These are phyloP conservation scores for Cubamyces lactineus DNA, from an alignment of 768 basidiomycete genomes.

Conservation along the genomic window DNA sequence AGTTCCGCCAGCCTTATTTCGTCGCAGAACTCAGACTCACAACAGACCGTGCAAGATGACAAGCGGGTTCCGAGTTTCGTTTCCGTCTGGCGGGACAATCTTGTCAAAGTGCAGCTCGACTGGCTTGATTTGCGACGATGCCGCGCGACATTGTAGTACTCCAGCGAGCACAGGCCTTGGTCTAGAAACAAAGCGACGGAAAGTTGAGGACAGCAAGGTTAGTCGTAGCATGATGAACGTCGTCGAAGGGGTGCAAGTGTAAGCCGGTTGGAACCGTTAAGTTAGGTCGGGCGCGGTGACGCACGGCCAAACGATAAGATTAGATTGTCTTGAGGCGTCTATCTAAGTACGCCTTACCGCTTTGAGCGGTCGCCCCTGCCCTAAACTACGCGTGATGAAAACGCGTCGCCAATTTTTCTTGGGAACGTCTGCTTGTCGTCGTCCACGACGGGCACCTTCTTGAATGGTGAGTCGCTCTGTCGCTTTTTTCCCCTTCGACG, in stretches of 20 bases:
- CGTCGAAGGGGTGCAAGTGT: not conserved
- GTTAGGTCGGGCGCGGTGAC: not conserved
- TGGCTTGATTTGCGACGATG: conserved; percentile 11
- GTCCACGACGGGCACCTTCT: conserved; percentile 2
- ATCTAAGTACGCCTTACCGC: not conserved
- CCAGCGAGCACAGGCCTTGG: too few relatives aligned
- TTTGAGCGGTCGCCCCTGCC: conserved; percentile 20
- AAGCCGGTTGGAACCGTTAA: not conserved
- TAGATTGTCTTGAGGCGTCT: not conserved
- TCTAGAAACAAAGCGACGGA: not conserved
- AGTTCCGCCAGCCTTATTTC: not conserved
- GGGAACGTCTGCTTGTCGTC: conserved; percentile 1
- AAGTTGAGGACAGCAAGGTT: not conserved
- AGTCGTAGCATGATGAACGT: conserved; percentile 2
- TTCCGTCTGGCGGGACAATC: conserved; percentile 29
- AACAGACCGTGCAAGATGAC: conserved; percentile 43
- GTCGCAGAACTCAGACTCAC: conserved; percentile 25
- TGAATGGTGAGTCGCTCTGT: conserved; percentile 18
- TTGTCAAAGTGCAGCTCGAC: conserved; percentile 35
- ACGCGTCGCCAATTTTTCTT: conserved; percentile 20
- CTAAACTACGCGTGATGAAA: conserved; percentile 24
- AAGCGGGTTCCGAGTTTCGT: conserved; percentile 33
- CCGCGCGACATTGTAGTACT: not conserved
- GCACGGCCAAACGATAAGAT: not conserved
- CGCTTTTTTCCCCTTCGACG: conserved; percentile 39